These are phyloP conservation scores for Trypanosoma vivax DNA, from an alignment of 208 protist genomes.

Conservation along the genomic window DNA sequence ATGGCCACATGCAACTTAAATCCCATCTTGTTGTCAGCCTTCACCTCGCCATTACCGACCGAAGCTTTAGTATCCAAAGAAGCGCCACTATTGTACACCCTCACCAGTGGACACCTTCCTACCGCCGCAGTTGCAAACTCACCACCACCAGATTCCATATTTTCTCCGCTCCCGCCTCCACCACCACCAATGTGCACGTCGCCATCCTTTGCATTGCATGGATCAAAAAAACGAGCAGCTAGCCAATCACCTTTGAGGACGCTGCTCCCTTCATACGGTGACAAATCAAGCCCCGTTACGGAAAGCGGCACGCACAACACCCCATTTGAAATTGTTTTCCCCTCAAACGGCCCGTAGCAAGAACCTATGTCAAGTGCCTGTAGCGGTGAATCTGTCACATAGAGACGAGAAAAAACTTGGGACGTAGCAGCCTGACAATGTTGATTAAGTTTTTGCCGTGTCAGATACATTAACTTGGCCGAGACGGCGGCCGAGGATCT, in stretches of 20 bases:
- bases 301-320: constrained; percentile 35
- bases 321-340: constrained; percentile 19
- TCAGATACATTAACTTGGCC: too few species aligned
- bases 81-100: too few species aligned
- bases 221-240: constrained; percentile 37
- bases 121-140: background rate
- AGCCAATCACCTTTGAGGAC: constrained; percentile 67
- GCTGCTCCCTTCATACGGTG: constrained; percentile 29
- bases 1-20: constrained; percentile 11
- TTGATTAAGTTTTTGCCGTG: too few species aligned
- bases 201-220: too few species aligned
- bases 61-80: too few species aligned
- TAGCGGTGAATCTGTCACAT: constrained; percentile 21
- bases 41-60: background rate
- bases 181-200: too few species aligned
- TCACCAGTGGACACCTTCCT: too few species aligned
- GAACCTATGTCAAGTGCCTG: constrained; percentile 69
- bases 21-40: background rate
- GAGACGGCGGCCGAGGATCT: background rate
- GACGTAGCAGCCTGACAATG: too few species aligned
- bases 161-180: background rate
- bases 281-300: constrained; percentile 60
- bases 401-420: background rate
- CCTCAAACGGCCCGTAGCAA: constrained; percentile 78
- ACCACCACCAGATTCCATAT: background rate